Conservation (phyloP, 352 stramenopile genomes). For the Phytophthora meadii region DNA sequence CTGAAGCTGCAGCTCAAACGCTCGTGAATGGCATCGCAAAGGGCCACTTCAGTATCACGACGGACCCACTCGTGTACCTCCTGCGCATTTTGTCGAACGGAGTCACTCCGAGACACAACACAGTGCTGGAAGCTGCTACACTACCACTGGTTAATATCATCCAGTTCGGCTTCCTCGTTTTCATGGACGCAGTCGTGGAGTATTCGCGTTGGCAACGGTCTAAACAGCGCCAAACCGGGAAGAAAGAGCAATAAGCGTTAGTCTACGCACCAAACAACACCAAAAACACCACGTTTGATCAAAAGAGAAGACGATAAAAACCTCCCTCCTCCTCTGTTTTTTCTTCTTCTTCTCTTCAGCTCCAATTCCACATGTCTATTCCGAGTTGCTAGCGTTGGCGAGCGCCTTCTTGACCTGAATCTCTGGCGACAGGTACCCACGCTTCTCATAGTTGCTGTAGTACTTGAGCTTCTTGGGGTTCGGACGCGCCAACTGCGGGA, state of each 20-base stretch:
- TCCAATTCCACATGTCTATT: constrained; percentile 45
- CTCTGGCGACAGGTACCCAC: constrained; percentile 97
- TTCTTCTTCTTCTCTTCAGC: constrained; percentile 18
- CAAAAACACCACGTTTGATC: constrained; percentile 5
- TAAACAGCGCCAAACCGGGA: constrained; percentile 24
- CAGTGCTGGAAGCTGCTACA: constrained; percentile 43
- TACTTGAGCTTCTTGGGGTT: constrained; percentile 97
- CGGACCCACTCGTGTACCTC: constrained; percentile 51
- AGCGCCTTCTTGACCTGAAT: constrained; percentile 93
- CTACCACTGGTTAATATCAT: constrained; percentile 44
- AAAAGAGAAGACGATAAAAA: constrained; percentile 18
- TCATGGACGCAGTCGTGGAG: constrained; percentile 53
- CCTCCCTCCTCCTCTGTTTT: constrained; percentile 19
- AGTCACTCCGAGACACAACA: constrained; percentile 50
- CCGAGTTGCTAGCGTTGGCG: constrained; percentile 44
- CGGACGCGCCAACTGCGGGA: constrained; percentile 94
- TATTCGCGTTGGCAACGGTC: constrained; percentile 34
- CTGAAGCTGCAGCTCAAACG: constrained; percentile 41
- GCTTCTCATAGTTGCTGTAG: constrained; percentile 97
- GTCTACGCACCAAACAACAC: constrained; percentile 5
- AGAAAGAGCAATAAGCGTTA: constrained; percentile 28
- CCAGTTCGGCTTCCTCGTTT: constrained; percentile 44
- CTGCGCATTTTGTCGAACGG: constrained; percentile 57
- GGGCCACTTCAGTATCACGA: constrained; percentile 63
- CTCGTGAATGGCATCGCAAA: constrained; percentile 46